Evolutionary conservation across 2,329 filamentous ascomycete genomes (phyloP).

Genomic region (Canariomyces notabilis): DNA sequence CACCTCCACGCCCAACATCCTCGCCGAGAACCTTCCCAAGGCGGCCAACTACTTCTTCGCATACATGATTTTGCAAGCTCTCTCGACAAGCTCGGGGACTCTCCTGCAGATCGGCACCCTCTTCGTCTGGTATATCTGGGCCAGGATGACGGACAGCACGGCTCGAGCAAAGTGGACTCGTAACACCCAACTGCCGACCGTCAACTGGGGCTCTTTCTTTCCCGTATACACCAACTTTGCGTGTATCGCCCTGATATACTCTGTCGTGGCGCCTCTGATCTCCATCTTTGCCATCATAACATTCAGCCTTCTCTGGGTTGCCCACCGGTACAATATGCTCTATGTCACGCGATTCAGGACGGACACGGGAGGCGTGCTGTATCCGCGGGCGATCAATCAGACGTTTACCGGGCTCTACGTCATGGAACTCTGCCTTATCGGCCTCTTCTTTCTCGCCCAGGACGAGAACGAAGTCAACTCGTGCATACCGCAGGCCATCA

Average conservation of each 20-base stretch:
- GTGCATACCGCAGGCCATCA: constrained; percentile 71
- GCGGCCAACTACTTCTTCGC: constrained; percentile 97
- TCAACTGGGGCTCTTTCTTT: constrained; percentile 91
- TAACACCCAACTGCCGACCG: constrained; percentile 69
- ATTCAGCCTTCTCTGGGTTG: constrained; percentile 86
- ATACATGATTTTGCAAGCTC: constrained; percentile 92
- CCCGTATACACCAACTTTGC: constrained; percentile 96
- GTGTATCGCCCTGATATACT: constrained; percentile 86
- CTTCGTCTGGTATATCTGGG: constrained; percentile 74
- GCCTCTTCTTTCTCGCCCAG: constrained; percentile 75
- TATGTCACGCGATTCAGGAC: constrained; percentile 87
- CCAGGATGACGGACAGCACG: constrained; percentile 78
- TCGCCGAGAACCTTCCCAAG: constrained; percentile 76
- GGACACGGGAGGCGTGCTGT: constrained; percentile 89
- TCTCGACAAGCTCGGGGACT: constrained; percentile 85
- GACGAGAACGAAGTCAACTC: constrained; percentile 49
- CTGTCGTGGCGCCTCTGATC: constrained; percentile 82
- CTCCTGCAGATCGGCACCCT: constrained; percentile 79
- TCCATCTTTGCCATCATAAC: constrained; percentile 90
- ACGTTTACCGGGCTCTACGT: constrained; percentile 92
- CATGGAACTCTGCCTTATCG: constrained; percentile 86
- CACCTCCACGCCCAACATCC: constrained; percentile 59
- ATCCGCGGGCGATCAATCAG: constrained; percentile 89
- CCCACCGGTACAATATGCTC: constrained; percentile 93
- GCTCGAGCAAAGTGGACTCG: constrained; percentile 76